Base-by-base conservation (phyloP, 2,329 filamentous ascomycete species). In the Raffaelea arxii region DNA sequence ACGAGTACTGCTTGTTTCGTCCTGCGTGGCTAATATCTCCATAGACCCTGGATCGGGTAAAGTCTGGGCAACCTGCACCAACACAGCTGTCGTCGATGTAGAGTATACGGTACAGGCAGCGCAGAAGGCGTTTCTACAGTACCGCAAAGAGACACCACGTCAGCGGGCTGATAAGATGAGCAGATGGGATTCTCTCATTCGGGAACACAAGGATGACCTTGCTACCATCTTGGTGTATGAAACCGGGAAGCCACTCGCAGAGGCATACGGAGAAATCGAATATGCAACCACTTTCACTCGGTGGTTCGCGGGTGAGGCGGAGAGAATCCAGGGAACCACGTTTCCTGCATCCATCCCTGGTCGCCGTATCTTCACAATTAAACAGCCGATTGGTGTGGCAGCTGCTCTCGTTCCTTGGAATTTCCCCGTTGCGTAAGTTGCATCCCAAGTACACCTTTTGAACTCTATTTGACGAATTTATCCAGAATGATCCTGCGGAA, bases 321-420 rank as follows among this genome's bases (percentile, higher is more conserved):
- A 70, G 47, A 58, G 60, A 40, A 54, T 69, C 24, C 80, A 56
- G 67, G 84, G 84, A 16, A 72, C 72, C 0, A 70, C 82, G 6
- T 75, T 77, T 40, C 68, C 70, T 0, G 71, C 80, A 0, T 67
- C 82, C 0, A 64, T 75, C 0, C 77, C 84, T 0, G 77, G 78
- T 27, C 68, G 83, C 4, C 70, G 83, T 11, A 71, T 82, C 3
- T 75, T 89, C 51, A 84, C 81, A 0, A 72, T 89, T 53, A 90
- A 89, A 66, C 82, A 86, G 61, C 82, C 82, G 0, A 72, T 86
- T 49, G 83, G 83, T 46, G 80, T 85, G 12, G 71, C 76, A 0
- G 82, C 74, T 0, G 82, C 82, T 0, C 64, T 87, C 16, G 81
- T 85, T 2, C 82, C 83, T 4, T 86, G 82, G 82, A 84, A 86